Evolutionary conservation across 176 grass and related monocot genomes (phyloP).

Genomic region (Tuctoria greenei): DNA sequence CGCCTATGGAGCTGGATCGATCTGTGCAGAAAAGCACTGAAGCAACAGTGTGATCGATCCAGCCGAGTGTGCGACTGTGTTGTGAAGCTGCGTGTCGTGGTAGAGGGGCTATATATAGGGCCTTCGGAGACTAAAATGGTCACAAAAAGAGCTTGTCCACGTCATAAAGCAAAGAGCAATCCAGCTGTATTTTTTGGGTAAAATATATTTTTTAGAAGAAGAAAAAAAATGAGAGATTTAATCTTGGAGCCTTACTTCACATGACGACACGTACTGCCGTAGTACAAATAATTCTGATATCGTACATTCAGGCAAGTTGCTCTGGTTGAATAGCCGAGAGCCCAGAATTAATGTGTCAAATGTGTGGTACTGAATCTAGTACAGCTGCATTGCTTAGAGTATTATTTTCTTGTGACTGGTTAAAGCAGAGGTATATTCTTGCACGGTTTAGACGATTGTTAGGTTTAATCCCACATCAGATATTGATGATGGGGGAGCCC

Average conservation of each 20-base stretch:
- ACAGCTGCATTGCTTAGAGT: neutral
- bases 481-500: too few relatives aligned
- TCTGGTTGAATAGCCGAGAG: neutral
- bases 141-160: neutral
- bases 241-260: neutral
- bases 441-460: too few relatives aligned
- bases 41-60: slow-evolving; percentile 4
- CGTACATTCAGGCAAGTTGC: slow-evolving; percentile 20
- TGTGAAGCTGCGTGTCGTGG: neutral
- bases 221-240: neutral
- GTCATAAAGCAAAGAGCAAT: neutral
- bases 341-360: neutral
- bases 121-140: slow-evolving; percentile 31
- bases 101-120: slow-evolving; percentile 45
- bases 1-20: neutral
- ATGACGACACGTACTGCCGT: neutral
- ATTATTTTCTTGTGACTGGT: neutral
- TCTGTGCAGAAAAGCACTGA: neutral
- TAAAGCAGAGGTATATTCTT: too few relatives aligned
- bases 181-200: neutral
- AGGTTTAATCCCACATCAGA: too few relatives aligned
- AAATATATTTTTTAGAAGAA: too few relatives aligned
- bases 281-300: neutral
- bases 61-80: neutral
- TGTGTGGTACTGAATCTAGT: neutral